Percentiles rank a stretch among this genome's conserved stretches.
Conservation (phyloP, 179 eudicot genomes). For the Monotropa hypopitys region DNA sequence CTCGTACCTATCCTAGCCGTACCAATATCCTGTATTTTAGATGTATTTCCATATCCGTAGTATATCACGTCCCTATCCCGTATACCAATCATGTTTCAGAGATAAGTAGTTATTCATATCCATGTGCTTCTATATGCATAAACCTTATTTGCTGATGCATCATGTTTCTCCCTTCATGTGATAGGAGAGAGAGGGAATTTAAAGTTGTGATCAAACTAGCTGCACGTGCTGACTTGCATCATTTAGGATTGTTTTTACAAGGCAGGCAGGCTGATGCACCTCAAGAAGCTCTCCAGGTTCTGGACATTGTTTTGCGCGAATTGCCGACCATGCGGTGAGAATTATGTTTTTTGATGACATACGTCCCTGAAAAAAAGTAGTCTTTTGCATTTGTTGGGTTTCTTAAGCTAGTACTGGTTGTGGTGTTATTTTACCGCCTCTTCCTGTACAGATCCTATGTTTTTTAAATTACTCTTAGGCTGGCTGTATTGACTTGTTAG, state of each 20-base stretch:
- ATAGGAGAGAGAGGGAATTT: slow-evolving; percentile 69
- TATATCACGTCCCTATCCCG: too few species aligned
- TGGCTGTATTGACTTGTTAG: background rate
- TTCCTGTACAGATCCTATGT: background rate
- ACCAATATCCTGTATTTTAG: too few species aligned
- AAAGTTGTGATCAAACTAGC: slow-evolving; percentile 83
- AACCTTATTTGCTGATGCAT: background rate
- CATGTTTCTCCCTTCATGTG: background rate
- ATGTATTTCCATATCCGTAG: too few species aligned
- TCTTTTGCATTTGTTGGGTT: background rate
- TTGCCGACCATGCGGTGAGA: slow-evolving; percentile 56
- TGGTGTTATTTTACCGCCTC: background rate
- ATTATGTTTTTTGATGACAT: background rate
- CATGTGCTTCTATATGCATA: background rate
- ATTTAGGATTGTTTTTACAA: slow-evolving; percentile 60
- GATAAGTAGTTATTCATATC: background rate
- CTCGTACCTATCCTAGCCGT: too few species aligned
- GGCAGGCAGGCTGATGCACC: slow-evolving; percentile 96
- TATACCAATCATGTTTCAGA: too few species aligned
- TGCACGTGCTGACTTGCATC: slow-evolving; percentile 81
- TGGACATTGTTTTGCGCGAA: slow-evolving; percentile 87
- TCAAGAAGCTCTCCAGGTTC: slow-evolving; percentile 90
- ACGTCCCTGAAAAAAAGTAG: background rate
- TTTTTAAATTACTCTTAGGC: background rate
- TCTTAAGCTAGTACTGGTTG: background rate